Base-by-base conservation (phyloP, 1,284 basidiomycete species). In the Cystobasidium sp. region DNA sequence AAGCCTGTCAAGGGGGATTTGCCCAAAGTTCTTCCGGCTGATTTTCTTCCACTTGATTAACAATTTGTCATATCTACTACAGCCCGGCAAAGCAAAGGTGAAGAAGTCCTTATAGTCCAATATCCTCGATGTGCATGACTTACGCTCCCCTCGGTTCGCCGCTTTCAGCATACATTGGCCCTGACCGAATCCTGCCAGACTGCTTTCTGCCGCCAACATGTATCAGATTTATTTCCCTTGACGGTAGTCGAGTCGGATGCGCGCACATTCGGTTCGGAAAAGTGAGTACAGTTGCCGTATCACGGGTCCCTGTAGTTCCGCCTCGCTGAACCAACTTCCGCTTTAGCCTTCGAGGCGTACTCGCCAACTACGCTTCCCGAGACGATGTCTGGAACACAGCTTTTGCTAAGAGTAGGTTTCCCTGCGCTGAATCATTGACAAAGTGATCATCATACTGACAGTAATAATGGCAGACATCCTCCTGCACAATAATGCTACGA, bases 71-170 rank as follows among this genome's bases (percentile, higher is more conserved):
- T n/a, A n/a, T 18, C 56, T 31, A 31, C 24, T 41, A 20, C 31
- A 71, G 69, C 69, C 69, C 20, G 69, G 69, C 41, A 71, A 63
- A 61, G 43, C 69, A 8, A 64, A 51, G 59, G 69, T 71, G 24
- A 43, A 47, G 22, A 31, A 20, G 31, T 18, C n/a, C 44, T 39
- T 3, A 46, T 53, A 9, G 44, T 66, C 44, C 20, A 18, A 10
- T 20, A 3, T 10, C n/a, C 20, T 51, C 62, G 41, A 18, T 47
- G 5, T 22, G 6, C n/a, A 4, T 37, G 22, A 46, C 22, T 20
- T 44, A 22, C 62, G 20, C 31, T 31, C 31, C 31, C 31, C 31
- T 31, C 31, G 31, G 2, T 31, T 31, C 31, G 31, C 31, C 31
- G 31, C 24, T 16, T 22, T n/a, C 46, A 59, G 43, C 68, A 61